Conservation (phyloP, 176 grass and related monocot species). For the Zea luxurians region DNA sequence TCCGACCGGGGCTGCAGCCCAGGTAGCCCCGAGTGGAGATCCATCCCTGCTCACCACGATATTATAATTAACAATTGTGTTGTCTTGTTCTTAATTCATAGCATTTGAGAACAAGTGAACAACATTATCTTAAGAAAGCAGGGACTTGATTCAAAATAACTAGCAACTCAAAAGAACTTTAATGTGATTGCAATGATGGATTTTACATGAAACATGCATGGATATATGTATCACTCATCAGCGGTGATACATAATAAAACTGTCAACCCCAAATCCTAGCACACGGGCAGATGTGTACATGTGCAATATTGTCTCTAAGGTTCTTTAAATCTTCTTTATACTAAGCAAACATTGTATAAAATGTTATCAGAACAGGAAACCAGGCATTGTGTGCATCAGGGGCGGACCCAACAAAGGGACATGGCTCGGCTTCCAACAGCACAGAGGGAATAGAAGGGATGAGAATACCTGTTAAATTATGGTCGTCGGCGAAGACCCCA, state of each 20-base stretch:
- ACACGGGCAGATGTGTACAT: not conserved
- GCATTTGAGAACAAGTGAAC: no score
- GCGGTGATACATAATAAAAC: not conserved
- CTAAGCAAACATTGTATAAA: not conserved
- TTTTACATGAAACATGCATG: constrained; percentile 19
- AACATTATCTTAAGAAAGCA: no score
- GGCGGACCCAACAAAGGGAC: not conserved
- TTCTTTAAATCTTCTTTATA: constrained; percentile 5
- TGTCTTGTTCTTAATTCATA: no score
- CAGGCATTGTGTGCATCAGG: not conserved
- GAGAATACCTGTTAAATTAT: not conserved
- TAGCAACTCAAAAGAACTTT: not conserved
- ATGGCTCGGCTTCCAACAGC: not conserved
- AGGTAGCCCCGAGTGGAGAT: no score
- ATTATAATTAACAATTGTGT: no score
- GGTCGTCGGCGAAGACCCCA: not conserved
- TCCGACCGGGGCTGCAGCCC: no score
- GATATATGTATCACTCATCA: not conserved
- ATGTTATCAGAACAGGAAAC: not conserved
- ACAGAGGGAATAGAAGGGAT: not conserved
- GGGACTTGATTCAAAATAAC: not conserved
- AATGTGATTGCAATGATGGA: not conserved
- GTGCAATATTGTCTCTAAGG: not conserved
- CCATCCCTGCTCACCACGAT: no score
- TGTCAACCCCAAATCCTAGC: not conserved